Conservation (phyloP, 2,329 filamentous ascomycete species). For the Colletotrichum tanaceti region DNA sequence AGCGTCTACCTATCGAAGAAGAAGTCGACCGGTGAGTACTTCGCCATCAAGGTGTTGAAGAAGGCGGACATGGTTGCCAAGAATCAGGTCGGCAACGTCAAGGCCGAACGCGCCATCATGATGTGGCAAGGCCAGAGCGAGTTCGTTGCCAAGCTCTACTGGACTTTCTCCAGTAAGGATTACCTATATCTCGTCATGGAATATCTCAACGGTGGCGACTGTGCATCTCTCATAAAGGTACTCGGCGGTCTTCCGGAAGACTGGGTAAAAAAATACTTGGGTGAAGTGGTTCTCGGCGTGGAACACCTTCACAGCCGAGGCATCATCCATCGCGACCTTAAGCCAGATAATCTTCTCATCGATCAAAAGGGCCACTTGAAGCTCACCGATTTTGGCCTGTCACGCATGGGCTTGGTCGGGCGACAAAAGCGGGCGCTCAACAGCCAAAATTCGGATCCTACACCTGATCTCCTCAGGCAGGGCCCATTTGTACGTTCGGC, state of each 20-base stretch:
- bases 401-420: conserved; percentile 95
- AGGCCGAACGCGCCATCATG: conserved; percentile 98
- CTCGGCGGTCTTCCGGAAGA: conserved; percentile 93
- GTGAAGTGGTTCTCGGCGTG: conserved; percentile 95
- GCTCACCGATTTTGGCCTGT: conserved; percentile 96
- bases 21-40: conserved; percentile 98
- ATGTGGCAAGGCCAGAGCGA: conserved; percentile 99
- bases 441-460: conserved; percentile 80
- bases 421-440: conserved; percentile 94
- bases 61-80: conserved; percentile 99
- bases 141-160: conserved; percentile 98
- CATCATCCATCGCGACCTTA: conserved; percentile 96
- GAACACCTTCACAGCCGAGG: conserved; percentile 94
- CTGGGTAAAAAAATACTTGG: conserved; percentile 98
- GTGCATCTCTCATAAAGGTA: conserved; percentile 94
- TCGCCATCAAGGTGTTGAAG: conserved; percentile 97
- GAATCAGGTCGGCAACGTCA: conserved; percentile 99
- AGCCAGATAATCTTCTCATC: conserved; percentile 96
- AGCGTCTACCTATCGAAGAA: conserved; percentile 99
- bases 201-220: conserved; percentile 97
- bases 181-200: conserved; percentile 99
- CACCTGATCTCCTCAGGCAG: conserved; percentile 90
- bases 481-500: conserved; percentile 88
- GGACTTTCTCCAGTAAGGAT: conserved; percentile 99
- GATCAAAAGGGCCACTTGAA: conserved; percentile 97